Evolutionary conservation across 768 basidiomycete genomes (phyloP).

Genomic region (Suillus discolor): DNA sequence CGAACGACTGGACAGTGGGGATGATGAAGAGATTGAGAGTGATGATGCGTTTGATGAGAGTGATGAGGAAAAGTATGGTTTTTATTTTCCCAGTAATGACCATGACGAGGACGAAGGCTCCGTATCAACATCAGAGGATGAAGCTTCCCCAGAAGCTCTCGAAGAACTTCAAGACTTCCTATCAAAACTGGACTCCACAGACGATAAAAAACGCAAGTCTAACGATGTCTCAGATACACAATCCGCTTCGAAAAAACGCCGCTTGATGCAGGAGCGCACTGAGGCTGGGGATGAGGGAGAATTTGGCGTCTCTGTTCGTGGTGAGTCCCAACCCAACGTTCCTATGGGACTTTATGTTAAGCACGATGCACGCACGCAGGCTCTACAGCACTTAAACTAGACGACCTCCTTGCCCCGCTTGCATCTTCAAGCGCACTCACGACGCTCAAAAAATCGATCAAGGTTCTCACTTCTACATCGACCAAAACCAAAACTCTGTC

Average conservation of each 20-base stretch:
- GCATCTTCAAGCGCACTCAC: conserved; percentile 59
- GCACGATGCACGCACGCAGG: conserved; percentile 33
- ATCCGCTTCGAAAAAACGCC: conserved; percentile 50
- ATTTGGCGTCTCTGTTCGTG: conserved; percentile 63
- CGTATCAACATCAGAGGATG: conserved; percentile 48
- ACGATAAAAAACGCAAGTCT: conserved; percentile 59
- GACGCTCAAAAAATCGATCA: conserved; percentile 71
- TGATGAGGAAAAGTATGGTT: conserved; percentile 77
- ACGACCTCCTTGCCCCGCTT: conserved; percentile 78
- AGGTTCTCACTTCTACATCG: conserved; percentile 57
- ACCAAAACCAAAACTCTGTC: conserved; percentile 63
- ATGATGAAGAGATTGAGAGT: conserved; percentile 87
- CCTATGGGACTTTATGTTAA: background rate
- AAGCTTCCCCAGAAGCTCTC: conserved; percentile 58
- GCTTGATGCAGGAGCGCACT: conserved; percentile 66
- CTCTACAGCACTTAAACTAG: conserved; percentile 57
- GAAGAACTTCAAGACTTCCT: conserved; percentile 75
- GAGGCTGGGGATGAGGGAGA: conserved; percentile 83
- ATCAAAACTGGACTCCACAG: conserved; percentile 56
- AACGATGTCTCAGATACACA: conserved; percentile 20
- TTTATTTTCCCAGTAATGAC: conserved; percentile 41
- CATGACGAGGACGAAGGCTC: conserved; percentile 39
- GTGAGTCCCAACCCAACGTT: conserved; percentile 1
- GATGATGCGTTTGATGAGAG: conserved; percentile 84
- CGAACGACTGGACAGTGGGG: conserved; percentile 59